These are phyloP conservation scores for Effrenium voratum DNA, from an alignment of 73 alveolate genomes.

Conservation along the genomic window DNA sequence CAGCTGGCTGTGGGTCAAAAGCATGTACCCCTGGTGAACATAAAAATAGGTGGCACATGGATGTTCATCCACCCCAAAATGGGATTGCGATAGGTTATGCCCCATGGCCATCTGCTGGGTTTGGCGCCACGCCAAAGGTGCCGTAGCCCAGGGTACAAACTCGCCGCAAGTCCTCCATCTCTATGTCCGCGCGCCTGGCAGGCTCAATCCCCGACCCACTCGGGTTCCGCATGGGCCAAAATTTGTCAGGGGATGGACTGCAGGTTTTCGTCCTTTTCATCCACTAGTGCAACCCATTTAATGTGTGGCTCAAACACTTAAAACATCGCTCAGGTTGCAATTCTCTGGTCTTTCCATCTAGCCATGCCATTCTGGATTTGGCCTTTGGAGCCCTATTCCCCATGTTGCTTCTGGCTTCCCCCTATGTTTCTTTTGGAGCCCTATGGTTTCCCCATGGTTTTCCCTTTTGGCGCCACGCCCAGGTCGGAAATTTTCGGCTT, in stretches of 20 bases:
- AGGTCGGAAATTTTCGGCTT: background rate
- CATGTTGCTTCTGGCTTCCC: too few species aligned
- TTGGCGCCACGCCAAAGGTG: conserved; percentile 53
- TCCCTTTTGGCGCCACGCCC: background rate
- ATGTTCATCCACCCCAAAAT: background rate
- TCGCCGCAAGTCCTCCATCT: conserved; percentile 32
- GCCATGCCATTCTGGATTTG: background rate
- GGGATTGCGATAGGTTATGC: background rate
- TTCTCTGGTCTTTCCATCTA: background rate
- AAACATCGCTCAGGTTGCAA: too few species aligned
- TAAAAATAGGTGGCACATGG: background rate
- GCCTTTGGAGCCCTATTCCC: background rate
- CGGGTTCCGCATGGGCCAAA: too few species aligned
- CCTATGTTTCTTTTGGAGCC: background rate
- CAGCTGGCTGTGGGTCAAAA: too few species aligned
- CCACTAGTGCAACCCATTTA: too few species aligned
- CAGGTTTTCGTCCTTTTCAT: too few species aligned
- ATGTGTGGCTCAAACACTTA: too few species aligned
- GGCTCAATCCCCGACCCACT: background rate
- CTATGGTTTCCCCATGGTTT: background rate
- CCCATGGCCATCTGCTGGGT: background rate
- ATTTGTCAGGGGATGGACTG: too few species aligned
- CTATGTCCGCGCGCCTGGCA: conserved; percentile 16
- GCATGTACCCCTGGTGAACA: background rate
- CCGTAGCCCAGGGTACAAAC: conserved; percentile 69